Evolutionary conservation across 2,329 filamentous ascomycete genomes (phyloP).

Genomic region (Chaetomium strumarium): DNA sequence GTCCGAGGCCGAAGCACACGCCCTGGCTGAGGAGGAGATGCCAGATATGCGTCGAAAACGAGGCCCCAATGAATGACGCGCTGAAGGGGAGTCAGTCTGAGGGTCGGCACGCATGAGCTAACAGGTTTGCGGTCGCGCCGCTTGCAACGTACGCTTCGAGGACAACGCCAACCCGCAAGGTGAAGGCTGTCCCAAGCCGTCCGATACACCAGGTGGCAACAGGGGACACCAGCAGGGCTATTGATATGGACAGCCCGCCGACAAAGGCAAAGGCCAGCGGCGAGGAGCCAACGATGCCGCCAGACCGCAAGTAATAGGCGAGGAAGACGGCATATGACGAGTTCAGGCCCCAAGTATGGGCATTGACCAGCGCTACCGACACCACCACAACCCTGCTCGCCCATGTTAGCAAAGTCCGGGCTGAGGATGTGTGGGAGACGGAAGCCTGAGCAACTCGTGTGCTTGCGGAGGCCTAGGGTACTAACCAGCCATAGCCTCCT

Average conservation of each 20-base stretch:
- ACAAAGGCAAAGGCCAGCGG: constrained; percentile 69
- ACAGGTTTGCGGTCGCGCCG: background rate
- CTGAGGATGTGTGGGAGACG: background rate
- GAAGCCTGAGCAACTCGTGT: background rate
- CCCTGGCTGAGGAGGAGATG: constrained; percentile 73
- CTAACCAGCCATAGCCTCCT: constrained; percentile 56
- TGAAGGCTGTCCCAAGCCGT: constrained; percentile 55
- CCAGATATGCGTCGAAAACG: constrained; percentile 64
- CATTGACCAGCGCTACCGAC: constrained; percentile 53
- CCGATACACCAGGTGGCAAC: constrained; percentile 58
- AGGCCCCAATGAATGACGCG: constrained; percentile 61
- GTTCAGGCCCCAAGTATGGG: constrained; percentile 71
- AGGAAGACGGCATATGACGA: constrained; percentile 56
- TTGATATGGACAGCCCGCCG: constrained; percentile 63
- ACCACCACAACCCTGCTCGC: constrained; percentile 45
- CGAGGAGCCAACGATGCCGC: constrained; percentile 57
- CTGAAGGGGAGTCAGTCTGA: constrained; percentile 22
- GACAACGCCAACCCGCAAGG: constrained; percentile 58
- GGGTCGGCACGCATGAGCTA: background rate
- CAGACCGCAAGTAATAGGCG: constrained; percentile 50
- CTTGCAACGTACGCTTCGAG: constrained; percentile 48
- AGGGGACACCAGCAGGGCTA: constrained; percentile 63
- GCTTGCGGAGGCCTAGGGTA: background rate
- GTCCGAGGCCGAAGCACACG: constrained; percentile 68
- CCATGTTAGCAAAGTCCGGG: background rate